Conservation (phyloP, 2,329 filamentous ascomycete genomes). For the Trichoderma koningii region DNA sequence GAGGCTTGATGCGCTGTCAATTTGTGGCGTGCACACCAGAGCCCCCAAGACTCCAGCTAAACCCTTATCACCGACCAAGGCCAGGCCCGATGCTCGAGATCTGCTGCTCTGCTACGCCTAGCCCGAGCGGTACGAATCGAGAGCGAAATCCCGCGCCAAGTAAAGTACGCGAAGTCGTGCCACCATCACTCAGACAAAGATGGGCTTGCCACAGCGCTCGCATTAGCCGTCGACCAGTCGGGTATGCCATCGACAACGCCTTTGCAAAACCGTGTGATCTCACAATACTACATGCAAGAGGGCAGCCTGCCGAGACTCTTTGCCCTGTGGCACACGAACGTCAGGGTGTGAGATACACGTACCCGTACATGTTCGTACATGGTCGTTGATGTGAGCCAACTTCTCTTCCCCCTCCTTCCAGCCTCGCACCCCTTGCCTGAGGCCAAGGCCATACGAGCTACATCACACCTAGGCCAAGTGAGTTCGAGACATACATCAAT, state of each 20-base stretch:
- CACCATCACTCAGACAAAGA: neutral
- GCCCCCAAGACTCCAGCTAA: slow-evolving; percentile 16
- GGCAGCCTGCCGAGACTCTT: slow-evolving; percentile 6
- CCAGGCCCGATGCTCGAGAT: slow-evolving; percentile 1
- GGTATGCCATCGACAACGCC: neutral
- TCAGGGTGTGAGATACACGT: neutral
- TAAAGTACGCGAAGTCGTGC: neutral
- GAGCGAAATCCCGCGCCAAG: neutral
- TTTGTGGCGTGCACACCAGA: slow-evolving; percentile 27
- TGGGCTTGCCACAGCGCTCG: neutral
- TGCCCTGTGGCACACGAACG: neutral
- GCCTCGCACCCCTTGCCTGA: slow-evolving; percentile 11
- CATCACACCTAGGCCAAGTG: neutral
- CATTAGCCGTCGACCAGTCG: slow-evolving; percentile 4
- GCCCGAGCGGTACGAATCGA: slow-evolving; percentile 8
- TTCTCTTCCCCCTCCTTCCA: slow-evolving; percentile 10
- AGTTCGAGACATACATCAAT: slow-evolving; percentile 16
- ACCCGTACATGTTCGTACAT: neutral
- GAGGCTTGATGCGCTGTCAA: slow-evolving; percentile 28
- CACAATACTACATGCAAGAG: neutral
- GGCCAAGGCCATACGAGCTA: slow-evolving; percentile 5
- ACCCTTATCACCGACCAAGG: slow-evolving; percentile 26
- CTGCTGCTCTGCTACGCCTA: slow-evolving; percentile 12
- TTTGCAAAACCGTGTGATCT: neutral
- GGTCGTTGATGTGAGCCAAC: neutral